These are phyloP conservation scores for Myxozyma monticola DNA, from an alignment of 805 yeast species.

Conservation along the genomic window DNA sequence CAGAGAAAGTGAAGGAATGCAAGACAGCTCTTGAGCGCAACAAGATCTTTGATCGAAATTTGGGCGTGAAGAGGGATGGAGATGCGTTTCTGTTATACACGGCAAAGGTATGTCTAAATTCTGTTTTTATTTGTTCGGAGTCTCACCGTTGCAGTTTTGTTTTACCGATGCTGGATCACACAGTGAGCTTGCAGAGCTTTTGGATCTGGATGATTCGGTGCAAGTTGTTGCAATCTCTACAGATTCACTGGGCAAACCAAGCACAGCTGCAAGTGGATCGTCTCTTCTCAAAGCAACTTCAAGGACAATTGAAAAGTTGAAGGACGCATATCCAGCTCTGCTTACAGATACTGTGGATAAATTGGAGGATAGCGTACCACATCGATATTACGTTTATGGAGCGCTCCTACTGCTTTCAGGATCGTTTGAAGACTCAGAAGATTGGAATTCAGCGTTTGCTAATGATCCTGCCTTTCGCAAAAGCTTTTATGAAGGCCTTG, in stretches of 20 bases:
- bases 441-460: slow-evolving; percentile 40
- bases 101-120: slow-evolving; percentile 6
- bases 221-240: not conserved
- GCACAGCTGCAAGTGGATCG: not conserved
- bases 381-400: slow-evolving; percentile 59
- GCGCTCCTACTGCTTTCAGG: slow-evolving; percentile 59
- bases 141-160: not conserved
- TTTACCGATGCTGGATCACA: not conserved
- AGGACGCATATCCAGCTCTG: not conserved
- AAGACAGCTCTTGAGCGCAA: slow-evolving; percentile 17
- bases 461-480: not conserved
- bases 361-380: slow-evolving; percentile 42
- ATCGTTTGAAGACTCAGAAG: slow-evolving; percentile 43
- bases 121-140: not conserved
- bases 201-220: not conserved
- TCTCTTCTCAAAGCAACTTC: not conserved
- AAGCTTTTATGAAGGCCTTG: slow-evolving; percentile 29
- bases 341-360: not conserved
- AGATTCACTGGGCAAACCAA: not conserved
- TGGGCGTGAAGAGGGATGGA: slow-evolving; percentile 20
- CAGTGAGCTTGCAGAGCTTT: not conserved
- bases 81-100: slow-evolving; percentile 17
- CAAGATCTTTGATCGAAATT: slow-evolving; percentile 12
- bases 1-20: slow-evolving; percentile 14
- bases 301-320: not conserved